These are phyloP conservation scores for Telfairia occidentalis DNA, from an alignment of 331 rosid genomes.

Conservation along the genomic window DNA sequence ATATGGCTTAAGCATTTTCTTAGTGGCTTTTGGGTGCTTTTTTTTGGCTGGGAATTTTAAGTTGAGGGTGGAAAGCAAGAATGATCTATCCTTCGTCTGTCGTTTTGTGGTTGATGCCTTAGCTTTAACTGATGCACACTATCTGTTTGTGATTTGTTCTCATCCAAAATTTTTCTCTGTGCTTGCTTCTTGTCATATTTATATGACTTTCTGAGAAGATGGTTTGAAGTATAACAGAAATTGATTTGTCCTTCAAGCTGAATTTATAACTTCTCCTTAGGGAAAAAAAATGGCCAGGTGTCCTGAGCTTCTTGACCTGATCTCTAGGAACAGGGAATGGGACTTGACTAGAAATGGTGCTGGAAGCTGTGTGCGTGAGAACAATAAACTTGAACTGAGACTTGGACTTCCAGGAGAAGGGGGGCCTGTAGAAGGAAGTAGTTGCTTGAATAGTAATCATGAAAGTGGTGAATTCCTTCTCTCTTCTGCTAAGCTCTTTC, in stretches of 20 bases:
- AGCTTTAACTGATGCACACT: not conserved
- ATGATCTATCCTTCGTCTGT: not conserved
- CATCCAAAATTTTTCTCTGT: constrained; percentile 7
- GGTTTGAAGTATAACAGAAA: not conserved
- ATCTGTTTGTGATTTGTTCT: constrained; percentile 8
- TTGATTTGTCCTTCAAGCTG: not conserved
- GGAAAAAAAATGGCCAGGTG: constrained; percentile 37
- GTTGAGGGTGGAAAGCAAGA: not conserved
- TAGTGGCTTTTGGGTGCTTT: constrained; percentile 9
- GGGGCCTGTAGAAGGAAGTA: constrained; percentile 23
- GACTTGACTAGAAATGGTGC: constrained; percentile 20
- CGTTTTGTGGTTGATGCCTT: not conserved
- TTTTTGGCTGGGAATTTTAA: constrained; percentile 6
- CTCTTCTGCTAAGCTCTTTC: not conserved
- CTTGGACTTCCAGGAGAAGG: constrained; percentile 78
- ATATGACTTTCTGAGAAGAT: not conserved
- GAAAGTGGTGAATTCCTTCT: constrained; percentile 23
- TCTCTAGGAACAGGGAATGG: constrained; percentile 46
- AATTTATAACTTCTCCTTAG: not conserved
- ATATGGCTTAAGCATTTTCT: constrained; percentile 1
- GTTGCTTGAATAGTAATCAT: constrained; percentile 13
- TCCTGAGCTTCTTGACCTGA: constrained; percentile 62
- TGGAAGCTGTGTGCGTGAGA: constrained; percentile 40
- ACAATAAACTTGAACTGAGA: constrained; percentile 60
- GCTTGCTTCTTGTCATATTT: not conserved